phyloP scores from a whole-genome alignment of 352 stramenopile genomes.

The Globisporangium apiculatum region DNA sequence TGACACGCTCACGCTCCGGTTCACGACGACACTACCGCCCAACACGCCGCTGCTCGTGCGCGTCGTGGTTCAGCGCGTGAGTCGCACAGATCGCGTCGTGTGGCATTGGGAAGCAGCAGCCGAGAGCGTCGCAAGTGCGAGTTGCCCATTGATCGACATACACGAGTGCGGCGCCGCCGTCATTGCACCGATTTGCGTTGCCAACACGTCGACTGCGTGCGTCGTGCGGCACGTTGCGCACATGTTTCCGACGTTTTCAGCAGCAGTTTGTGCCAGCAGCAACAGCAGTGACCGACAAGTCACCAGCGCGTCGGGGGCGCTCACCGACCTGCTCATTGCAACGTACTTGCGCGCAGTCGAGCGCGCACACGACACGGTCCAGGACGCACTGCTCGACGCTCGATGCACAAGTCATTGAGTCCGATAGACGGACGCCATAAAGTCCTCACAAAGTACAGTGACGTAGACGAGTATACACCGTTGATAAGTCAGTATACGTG shows the following conservation, averaged over 20 bases:
- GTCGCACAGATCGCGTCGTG: constrained; percentile 1
- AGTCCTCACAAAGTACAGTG: no score
- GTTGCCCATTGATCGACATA: background rate
- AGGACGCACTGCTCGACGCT: constrained; percentile 2
- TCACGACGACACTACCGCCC: background rate
- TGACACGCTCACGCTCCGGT: background rate
- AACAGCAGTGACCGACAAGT: background rate
- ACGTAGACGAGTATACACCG: no score
- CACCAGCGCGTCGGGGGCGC: background rate
- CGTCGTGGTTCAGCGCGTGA: constrained; percentile 1
- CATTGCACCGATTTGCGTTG: background rate
- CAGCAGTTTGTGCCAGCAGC: background rate
- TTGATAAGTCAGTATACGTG: no score
- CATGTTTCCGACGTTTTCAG: background rate
- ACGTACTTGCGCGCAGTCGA: constrained; percentile 5
- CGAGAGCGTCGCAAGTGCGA: background rate
- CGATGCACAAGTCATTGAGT: background rate
- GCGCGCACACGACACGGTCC: constrained; percentile 5
- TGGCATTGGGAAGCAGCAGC: background rate
- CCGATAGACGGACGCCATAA: no score
- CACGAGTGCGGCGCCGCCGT: background rate
- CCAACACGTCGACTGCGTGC: constrained; percentile 1
- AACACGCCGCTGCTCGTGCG: constrained; percentile 1
- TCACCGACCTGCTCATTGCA: constrained; percentile 10
- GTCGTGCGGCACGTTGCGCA: constrained; percentile 4